phyloP scores from a whole-genome alignment of 768 basidiomycete species.

The Trametes sanguinea region DNA sequence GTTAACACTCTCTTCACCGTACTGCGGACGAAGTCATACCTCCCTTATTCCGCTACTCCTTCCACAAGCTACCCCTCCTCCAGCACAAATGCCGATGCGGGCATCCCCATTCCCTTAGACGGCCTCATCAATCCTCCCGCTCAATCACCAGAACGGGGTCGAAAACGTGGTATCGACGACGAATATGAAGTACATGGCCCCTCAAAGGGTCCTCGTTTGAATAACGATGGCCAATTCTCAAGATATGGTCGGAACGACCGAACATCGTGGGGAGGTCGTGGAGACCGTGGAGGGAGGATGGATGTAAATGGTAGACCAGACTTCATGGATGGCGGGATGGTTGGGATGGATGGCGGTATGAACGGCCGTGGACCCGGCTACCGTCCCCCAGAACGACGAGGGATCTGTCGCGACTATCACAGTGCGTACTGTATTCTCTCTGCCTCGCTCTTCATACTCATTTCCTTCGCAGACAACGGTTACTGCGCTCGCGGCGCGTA shows the following conservation, averaged over 20 bases:
- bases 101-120: conserved; percentile 83
- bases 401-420: conserved; percentile 90
- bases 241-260: conserved; percentile 51
- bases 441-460: conserved; percentile 10
- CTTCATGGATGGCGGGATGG: conserved; percentile 36
- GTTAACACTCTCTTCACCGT: conserved; percentile 85
- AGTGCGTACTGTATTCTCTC: conserved; percentile 55
- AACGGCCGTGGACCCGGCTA: conserved; percentile 60
- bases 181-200: conserved; percentile 63
- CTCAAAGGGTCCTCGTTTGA: conserved; percentile 72
- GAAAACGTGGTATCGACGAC: conserved; percentile 70
- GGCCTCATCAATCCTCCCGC: conserved; percentile 50
- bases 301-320: conserved; percentile 33
- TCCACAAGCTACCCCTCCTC: conserved; percentile 38
- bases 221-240: conserved; percentile 64
- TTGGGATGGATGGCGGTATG: conserved; percentile 29
- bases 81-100: conserved; percentile 51
- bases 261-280: conserved; percentile 44
- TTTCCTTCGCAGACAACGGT: conserved; percentile 66
- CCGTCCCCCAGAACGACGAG: conserved; percentile 70
- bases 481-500: conserved; percentile 86
- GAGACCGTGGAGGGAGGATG: conserved; percentile 37
- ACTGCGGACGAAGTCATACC: conserved; percentile 81
- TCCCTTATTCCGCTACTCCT: conserved; percentile 65
- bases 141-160: conserved; percentile 52